phyloP scores from a whole-genome alignment of 208 protist genomes.

The Trypanosoma platydactyli region DNA sequence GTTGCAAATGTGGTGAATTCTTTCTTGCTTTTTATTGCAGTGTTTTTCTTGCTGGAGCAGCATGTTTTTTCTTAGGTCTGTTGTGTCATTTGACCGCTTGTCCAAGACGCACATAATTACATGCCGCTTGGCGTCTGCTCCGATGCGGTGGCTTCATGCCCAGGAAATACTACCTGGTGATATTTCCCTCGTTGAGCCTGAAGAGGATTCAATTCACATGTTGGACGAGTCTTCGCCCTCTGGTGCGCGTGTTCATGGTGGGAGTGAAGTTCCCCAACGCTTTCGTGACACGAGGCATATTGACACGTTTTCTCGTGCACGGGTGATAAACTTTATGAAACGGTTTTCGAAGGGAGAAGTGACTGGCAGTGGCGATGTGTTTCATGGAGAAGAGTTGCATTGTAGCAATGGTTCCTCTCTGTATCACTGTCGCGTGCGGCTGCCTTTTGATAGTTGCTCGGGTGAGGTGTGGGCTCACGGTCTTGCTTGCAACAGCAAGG shows the following conservation, averaged over 20 bases:
- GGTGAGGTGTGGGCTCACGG: conserved; percentile 79
- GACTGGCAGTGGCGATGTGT: conserved; percentile 33
- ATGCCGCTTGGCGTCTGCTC: not conserved
- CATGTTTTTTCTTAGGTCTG: conserved; percentile 15
- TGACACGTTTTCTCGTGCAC: conserved; percentile 69
- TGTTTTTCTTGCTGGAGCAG: too few species aligned
- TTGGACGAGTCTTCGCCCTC: conserved; percentile 2
- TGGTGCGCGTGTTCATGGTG: conserved; percentile 8
- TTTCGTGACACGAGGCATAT: conserved; percentile 41
- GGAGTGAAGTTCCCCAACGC: conserved; percentile 21
- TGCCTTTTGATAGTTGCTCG: conserved; percentile 33
- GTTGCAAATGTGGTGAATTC: too few species aligned
- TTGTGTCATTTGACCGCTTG: conserved; percentile 33
- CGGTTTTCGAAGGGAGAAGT: conserved; percentile 49
- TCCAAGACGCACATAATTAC: conserved; percentile 2
- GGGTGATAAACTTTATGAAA: conserved; percentile 82
- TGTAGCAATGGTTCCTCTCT: conserved; percentile 12
- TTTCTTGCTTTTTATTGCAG: too few species aligned
- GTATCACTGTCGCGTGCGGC: conserved; percentile 45
- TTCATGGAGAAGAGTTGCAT: conserved; percentile 30
- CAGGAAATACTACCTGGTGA: conserved; percentile 35
- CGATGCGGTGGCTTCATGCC: conserved; percentile 15
- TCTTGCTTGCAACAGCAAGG: conserved; percentile 61
- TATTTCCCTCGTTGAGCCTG: conserved; percentile 34
- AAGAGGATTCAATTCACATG: not conserved